Evolutionary conservation across 2,329 filamentous ascomycete genomes (phyloP).

Genomic region (Calcarisporium arbuscula): DNA sequence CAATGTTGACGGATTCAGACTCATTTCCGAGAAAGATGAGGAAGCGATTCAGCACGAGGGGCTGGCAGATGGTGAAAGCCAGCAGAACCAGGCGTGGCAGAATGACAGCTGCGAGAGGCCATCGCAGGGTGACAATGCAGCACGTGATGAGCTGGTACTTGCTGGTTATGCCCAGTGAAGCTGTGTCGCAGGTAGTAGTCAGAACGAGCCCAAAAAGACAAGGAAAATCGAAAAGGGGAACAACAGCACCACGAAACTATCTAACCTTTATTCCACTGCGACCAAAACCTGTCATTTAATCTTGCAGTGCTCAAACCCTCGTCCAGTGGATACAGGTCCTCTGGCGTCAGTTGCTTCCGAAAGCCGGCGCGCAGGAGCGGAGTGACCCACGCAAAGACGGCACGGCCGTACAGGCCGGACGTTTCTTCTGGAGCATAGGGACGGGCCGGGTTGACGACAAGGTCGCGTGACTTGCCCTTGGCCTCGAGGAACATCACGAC

Average conservation of each 20-base stretch:
- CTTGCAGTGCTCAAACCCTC: conserved; percentile 23
- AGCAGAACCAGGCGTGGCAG: conserved; percentile 25
- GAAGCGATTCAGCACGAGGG: conserved; percentile 27
- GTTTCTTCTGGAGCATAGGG: conserved; percentile 27
- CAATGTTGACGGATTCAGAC: conserved; percentile 16
- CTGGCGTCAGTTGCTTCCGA: conserved; percentile 23
- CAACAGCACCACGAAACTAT: too few relatives aligned
- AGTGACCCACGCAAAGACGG: conserved; percentile 33
- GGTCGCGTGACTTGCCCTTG: conserved; percentile 26
- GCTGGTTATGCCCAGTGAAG: too few relatives aligned
- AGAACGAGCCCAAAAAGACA: neutral
- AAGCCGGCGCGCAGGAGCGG: conserved; percentile 30
- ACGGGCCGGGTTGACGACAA: conserved; percentile 20
- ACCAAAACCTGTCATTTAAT: conserved; percentile 23
- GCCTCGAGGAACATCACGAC: conserved; percentile 30
- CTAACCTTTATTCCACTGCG: conserved; percentile 22
- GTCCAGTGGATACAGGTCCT: conserved; percentile 28
- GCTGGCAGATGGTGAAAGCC: conserved; percentile 30
- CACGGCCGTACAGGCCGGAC: conserved; percentile 31
- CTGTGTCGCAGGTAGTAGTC: too few relatives aligned
- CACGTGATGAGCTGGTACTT: conserved; percentile 20
- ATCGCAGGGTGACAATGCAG: conserved; percentile 20
- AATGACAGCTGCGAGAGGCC: conserved; percentile 23
- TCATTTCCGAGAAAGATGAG: conserved; percentile 23
- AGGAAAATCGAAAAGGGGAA: too few relatives aligned